Conservation (phyloP, 164 flowering plant species). For the Magnolia sinica region DNA sequence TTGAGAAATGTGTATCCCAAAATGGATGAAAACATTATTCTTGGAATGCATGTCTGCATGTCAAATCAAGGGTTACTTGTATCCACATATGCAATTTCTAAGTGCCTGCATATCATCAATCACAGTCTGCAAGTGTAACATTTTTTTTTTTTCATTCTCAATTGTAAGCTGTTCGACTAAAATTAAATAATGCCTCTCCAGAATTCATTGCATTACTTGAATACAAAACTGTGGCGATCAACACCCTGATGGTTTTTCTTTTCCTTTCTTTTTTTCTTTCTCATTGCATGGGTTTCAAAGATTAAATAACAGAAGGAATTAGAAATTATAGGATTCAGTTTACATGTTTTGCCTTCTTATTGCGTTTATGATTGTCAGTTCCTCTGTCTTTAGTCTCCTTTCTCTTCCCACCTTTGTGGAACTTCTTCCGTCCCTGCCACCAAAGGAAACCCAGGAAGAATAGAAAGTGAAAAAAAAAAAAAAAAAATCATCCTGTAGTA, state of each 20-base stretch:
- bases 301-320: background rate
- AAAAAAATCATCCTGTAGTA: background rate
- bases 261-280: background rate
- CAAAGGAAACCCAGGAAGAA: slow-evolving; percentile 1
- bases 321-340: slow-evolving; percentile 2
- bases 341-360: slow-evolving; percentile 25
- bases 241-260: background rate
- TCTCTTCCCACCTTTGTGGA: slow-evolving; percentile 30
- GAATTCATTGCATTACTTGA: background rate
- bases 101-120: too few relatives aligned
- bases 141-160: too few relatives aligned
- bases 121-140: too few relatives aligned
- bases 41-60: too few relatives aligned
- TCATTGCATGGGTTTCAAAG: slow-evolving; percentile 5
- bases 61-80: too few relatives aligned
- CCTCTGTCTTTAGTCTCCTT: slow-evolving; percentile 35
- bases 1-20: too few relatives aligned
- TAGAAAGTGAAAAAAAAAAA: background rate
- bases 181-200: background rate
- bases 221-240: slow-evolving; percentile 22
- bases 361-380: slow-evolving; percentile 20
- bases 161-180: too few relatives aligned
- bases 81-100: too few relatives aligned
- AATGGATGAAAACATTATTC: too few relatives aligned
- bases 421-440: slow-evolving; percentile 45